phyloP scores from a whole-genome alignment of 2,329 filamentous ascomycete genomes.

The Colletotrichum horii region DNA sequence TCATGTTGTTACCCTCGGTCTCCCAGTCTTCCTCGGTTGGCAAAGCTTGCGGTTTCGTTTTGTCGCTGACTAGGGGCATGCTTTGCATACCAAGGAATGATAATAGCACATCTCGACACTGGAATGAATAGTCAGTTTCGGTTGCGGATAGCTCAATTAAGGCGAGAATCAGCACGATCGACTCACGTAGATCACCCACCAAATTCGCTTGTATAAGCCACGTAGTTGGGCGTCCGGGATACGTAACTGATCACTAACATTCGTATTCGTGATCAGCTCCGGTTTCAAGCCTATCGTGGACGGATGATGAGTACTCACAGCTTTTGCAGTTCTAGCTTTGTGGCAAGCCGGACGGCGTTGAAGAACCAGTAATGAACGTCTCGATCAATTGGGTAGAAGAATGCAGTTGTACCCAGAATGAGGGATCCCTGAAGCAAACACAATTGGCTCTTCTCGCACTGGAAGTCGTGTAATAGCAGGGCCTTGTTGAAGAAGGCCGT shows the following conservation, averaged over 20 bases:
- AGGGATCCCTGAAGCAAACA: background rate
- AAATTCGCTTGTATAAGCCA: background rate
- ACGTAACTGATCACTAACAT: background rate
- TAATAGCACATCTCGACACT: background rate
- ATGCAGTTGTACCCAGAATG: background rate
- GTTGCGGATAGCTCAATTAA: background rate
- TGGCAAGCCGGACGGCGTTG: background rate
- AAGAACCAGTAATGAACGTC: background rate
- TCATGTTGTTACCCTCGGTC: background rate
- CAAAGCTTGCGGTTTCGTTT: background rate
- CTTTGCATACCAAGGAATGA: background rate
- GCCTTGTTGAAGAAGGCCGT: background rate
- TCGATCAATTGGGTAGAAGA: background rate
- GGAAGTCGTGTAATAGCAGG: background rate
- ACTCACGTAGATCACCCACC: background rate
- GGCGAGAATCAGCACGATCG: fast-evolving
- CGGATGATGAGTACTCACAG: background rate
- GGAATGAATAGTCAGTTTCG: fast-evolving
- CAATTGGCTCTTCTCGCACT: background rate
- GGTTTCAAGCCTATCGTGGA: too few relatives aligned
- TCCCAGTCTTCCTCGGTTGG: background rate
- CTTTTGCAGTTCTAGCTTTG: background rate
- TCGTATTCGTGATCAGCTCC: background rate
- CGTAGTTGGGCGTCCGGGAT: background rate
- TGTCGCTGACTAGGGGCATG: background rate